Percentiles rank a stretch among this genome's conserved stretches.
Conservation (phyloP, 1,284 basidiomycete genomes). For the Clitocybe nebularis region DNA sequence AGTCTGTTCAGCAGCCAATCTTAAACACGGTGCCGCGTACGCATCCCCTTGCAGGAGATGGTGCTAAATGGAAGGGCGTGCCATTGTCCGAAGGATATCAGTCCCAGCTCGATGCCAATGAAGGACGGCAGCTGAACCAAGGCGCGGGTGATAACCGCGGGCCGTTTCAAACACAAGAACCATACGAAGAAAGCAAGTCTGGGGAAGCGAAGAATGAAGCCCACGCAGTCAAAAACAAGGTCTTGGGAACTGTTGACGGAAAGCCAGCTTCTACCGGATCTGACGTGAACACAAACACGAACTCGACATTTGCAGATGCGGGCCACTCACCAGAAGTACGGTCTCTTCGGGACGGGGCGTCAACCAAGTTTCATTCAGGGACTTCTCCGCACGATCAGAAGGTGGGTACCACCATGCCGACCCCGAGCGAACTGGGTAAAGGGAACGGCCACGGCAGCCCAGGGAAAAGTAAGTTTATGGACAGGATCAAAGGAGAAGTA, state of each 20-base stretch:
- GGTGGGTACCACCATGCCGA: neutral
- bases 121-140: slow-evolving; percentile 13
- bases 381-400: neutral
- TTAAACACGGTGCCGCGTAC: slow-evolving; percentile 18
- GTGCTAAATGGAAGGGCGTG: slow-evolving; percentile 20
- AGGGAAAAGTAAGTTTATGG: slow-evolving; percentile 32
- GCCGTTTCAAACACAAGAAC: neutral
- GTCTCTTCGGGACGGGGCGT: neutral
- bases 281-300: neutral
- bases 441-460: slow-evolving; percentile 4
- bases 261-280: neutral
- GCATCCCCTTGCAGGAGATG: slow-evolving; percentile 20
- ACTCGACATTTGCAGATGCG: slow-evolving; percentile 4
- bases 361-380: neutral
- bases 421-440: neutral
- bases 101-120: slow-evolving; percentile 17
- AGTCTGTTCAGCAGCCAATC: slow-evolving; percentile 7
- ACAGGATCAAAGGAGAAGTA: slow-evolving; percentile 51
- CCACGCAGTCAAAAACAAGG: neutral
- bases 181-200: slow-evolving; percentile 3
- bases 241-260: neutral
- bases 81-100: slow-evolving; percentile 19
- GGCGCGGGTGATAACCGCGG: neutral
- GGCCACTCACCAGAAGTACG: slow-evolving; percentile 3
- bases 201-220: neutral